Evolutionary conservation across 192 early-diverging fungal species (phyloP), one percentile per base, ranked within the genome.

Genomic region (Podochytrium sp.): DNA sequence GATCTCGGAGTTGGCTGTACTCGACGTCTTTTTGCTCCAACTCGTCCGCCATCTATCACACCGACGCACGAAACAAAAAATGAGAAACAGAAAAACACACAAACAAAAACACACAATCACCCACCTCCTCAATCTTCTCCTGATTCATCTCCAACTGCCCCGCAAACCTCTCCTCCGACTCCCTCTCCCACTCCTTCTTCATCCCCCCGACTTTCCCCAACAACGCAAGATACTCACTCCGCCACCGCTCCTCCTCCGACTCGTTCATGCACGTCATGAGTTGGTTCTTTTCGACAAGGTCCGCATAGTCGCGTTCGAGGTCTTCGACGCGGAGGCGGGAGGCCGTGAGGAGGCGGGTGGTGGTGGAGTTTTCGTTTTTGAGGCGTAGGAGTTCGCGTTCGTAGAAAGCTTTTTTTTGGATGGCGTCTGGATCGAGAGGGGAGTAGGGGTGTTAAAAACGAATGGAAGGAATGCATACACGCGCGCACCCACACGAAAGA

Each of bases 11-110:
- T 27, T 62, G 60, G 16, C 14, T 7, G 0, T 25, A 20, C 27
- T 62, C 60, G 38, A 25, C 30, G n/a, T 65, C 63, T 29, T 65
- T 65, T 32, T 65, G 41, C 25, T 65, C 63, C 20, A 47, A n/a
- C 33, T 65, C 63, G 5, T 7, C 18, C 14, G 41, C 63, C 63
- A 25, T 41, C 43, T 34, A 18, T 35, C n/a, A 10, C 16, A 65
- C 5, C 2, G 20, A 2, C 29, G 6, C 25, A 6, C 47, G 6
- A 27, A 47, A 47, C 41, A 65, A 14, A 27, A 3, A 2, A 42
- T 65, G 43, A 38, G 38, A 14, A 12, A 39, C 14, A 29, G 30
- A n/a, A n/a, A 37, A 39, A 25, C 34, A 56, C 5, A 12, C 16
- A 56, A 27, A 12, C 16, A 29, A 7, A 29, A 7, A 29, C 5